These are phyloP conservation scores for Gliomastix tumulicola DNA, from an alignment of 2,329 filamentous ascomycete genomes.

Conservation along the genomic window DNA sequence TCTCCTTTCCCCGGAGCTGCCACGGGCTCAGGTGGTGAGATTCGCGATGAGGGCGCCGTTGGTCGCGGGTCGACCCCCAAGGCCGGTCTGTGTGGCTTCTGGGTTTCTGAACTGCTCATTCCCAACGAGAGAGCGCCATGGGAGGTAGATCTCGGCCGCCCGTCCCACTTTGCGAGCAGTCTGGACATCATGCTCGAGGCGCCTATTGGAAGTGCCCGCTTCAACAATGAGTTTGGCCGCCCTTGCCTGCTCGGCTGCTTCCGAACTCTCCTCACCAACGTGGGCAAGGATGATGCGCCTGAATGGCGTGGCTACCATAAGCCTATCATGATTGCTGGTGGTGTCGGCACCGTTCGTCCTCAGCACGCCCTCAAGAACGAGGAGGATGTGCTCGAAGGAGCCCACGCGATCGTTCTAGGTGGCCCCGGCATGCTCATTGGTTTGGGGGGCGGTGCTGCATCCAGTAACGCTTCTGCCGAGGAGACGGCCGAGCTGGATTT, in stretches of 20 bases:
- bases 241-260: constrained; percentile 88
- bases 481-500: constrained; percentile 91
- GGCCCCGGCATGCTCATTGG: constrained; percentile 98
- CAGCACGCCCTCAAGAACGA: constrained; percentile 84
- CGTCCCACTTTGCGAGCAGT: constrained; percentile 85
- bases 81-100: constrained; percentile 86
- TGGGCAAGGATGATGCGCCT: constrained; percentile 36
- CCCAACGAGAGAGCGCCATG: constrained; percentile 77
- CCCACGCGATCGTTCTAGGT: constrained; percentile 85
- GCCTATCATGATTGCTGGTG: constrained; percentile 96
- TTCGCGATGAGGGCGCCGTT: constrained; percentile 90
- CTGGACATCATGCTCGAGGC: constrained; percentile 97
- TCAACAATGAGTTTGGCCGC: constrained; percentile 96
- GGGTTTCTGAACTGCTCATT: constrained; percentile 88
- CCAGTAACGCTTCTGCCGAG: constrained; percentile 81
- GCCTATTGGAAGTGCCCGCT: constrained; percentile 87
- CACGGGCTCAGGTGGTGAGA: constrained; percentile 92
- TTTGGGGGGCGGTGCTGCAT: constrained; percentile 89
- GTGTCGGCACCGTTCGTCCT: constrained; percentile 85
- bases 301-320: constrained; percentile 93
- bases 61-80: constrained; percentile 90
- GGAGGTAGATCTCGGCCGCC: constrained; percentile 87
- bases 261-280: constrained; percentile 70
- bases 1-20: constrained; percentile 89
- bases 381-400: constrained; percentile 73